Evolutionary conservation across 2,329 filamentous ascomycete species (phyloP).

Genomic region (Fusarium begoniae): DNA sequence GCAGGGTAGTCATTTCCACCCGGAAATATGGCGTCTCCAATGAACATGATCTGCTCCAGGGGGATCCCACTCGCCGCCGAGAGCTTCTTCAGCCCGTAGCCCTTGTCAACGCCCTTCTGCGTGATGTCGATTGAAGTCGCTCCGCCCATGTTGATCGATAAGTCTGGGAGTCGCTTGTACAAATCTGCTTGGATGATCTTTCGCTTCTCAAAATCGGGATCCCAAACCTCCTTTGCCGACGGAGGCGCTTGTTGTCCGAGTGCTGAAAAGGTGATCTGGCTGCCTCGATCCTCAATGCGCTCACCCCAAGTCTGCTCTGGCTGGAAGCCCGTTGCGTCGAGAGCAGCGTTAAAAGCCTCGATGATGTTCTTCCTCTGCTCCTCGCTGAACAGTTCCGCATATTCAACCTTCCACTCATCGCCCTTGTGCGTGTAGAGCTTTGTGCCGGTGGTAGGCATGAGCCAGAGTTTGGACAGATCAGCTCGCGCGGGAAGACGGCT

Average conservation of each 20-base stretch:
- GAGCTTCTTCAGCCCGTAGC: slow-evolving; percentile 15
- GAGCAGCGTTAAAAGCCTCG: slow-evolving; percentile 8
- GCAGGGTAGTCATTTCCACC: slow-evolving; percentile 20
- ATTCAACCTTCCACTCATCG: slow-evolving; percentile 9
- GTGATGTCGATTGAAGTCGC: slow-evolving; percentile 19
- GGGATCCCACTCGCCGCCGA: slow-evolving; percentile 3
- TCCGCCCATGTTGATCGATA: slow-evolving; percentile 18
- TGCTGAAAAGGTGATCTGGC: slow-evolving; percentile 13
- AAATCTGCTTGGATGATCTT: slow-evolving; percentile 12
- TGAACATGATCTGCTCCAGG: slow-evolving; percentile 14
- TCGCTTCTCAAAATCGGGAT: slow-evolving; percentile 15
- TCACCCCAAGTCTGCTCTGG: slow-evolving; percentile 20
- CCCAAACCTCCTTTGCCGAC: slow-evolving; percentile 10
- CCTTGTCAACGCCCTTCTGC: slow-evolving; percentile 16
- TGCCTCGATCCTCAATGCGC: slow-evolving; percentile 12
- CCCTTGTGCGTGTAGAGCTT: slow-evolving; percentile 16
- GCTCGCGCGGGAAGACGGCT: slow-evolving; percentile 8
- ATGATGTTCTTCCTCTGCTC: slow-evolving; percentile 18
- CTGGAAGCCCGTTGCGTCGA: slow-evolving; percentile 6
- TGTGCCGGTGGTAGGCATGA: slow-evolving; percentile 15
- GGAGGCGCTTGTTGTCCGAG: slow-evolving; percentile 11
- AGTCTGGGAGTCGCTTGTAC: slow-evolving; percentile 8
- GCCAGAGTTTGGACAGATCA: slow-evolving; percentile 10
- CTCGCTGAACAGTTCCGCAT: slow-evolving; percentile 8
- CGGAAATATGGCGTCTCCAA: slow-evolving; percentile 15